Base-by-base conservation (phyloP, 257 asterid species). In the Pogostemon cablin region DNA sequence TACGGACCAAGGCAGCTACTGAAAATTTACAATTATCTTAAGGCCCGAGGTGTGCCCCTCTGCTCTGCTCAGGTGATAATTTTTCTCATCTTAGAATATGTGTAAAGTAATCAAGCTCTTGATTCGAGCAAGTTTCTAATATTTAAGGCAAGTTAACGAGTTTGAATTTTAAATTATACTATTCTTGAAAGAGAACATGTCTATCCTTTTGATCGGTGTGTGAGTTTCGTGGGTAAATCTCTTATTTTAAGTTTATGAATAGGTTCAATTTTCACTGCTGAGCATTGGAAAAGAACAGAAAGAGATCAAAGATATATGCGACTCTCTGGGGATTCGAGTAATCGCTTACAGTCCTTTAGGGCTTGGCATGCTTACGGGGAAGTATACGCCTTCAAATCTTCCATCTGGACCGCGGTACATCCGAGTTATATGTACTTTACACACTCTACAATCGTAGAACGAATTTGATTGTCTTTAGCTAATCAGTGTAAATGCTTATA, bases 331-430 rank as follows among this genome's bases (percentile, higher is more conserved):
- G 62, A 81, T 93, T 64, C 86, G 85, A 38, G 80, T 93, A 40
- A 93, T 93, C 35, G 81, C 99, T 5, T 93, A 91, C 68, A 93
- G 97, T 71, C 99, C 97, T 40, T 77, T 93, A 54, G 99, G 97
- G 11, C 99, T 93, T 39, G 99, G 99, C 62, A 91, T 91, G 97
- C 96, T 93, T 48, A 87, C 99, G 0, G 99, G 97, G 39, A 93
- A 91, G 80, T 93, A 93, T 72, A 85, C 81, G 9, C 71, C 86
- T 56, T 80, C 91, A 37, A 87, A 84, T 84, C 96, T 89, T 77
- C 99, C 99, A 9, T 75, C 67, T 62, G 99, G 99, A 62, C 98
- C 98, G 9, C 83, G 98, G 98, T 91, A 77, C 6, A 0, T 49
- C 34, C 25, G 20, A 35, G 43, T 49, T 61, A 49, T 15, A 10